Percentiles rank a stretch among this genome's conserved stretches.
phyloP scores from a whole-genome alignment of 208 protist species.

The Trypanosoma cruzi region DNA sequence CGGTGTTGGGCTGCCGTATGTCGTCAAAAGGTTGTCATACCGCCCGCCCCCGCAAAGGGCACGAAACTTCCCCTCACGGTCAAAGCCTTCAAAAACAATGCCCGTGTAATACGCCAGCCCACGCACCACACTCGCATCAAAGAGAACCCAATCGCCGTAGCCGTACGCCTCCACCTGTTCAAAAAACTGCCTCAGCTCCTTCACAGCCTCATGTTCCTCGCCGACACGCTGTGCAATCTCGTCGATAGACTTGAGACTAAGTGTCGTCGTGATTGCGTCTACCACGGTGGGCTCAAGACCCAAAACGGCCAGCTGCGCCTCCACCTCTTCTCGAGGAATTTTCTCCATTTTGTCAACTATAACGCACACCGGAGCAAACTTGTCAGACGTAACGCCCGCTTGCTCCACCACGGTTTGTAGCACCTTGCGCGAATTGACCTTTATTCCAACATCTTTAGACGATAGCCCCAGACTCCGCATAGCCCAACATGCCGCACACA shows the following conservation, averaged over 20 bases:
- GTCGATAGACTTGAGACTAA: conserved; percentile 86
- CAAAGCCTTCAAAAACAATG: conserved; percentile 96
- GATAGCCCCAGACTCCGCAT: conserved; percentile 85
- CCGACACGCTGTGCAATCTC: conserved; percentile 75
- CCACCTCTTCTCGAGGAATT: conserved; percentile 84
- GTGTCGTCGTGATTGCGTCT: conserved; percentile 73
- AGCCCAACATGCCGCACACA: conserved; percentile 84
- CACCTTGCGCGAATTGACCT: conserved; percentile 92
- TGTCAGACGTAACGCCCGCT: conserved; percentile 71
- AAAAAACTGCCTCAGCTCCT: conserved; percentile 90
- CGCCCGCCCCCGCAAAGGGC: conserved; percentile 96
- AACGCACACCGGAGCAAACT: conserved; percentile 93
- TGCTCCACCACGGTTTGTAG: conserved; percentile 83
- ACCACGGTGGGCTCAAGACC: conserved; percentile 64
- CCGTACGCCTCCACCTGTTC: conserved; percentile 89
- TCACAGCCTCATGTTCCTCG: conserved; percentile 72
- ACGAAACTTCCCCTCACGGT: conserved; percentile 91
- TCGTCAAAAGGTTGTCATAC: conserved; percentile 95
- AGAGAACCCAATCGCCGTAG: conserved; percentile 93
- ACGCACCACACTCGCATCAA: conserved; percentile 95
- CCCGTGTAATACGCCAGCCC: conserved; percentile 97
- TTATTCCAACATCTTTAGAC: conserved; percentile 92
- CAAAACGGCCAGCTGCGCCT: conserved; percentile 62
- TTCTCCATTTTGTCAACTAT: conserved; percentile 97
- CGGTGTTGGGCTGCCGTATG: conserved; percentile 92